Base-by-base conservation (phyloP, 2,329 filamentous ascomycete genomes). In the Diaporthe eres region DNA sequence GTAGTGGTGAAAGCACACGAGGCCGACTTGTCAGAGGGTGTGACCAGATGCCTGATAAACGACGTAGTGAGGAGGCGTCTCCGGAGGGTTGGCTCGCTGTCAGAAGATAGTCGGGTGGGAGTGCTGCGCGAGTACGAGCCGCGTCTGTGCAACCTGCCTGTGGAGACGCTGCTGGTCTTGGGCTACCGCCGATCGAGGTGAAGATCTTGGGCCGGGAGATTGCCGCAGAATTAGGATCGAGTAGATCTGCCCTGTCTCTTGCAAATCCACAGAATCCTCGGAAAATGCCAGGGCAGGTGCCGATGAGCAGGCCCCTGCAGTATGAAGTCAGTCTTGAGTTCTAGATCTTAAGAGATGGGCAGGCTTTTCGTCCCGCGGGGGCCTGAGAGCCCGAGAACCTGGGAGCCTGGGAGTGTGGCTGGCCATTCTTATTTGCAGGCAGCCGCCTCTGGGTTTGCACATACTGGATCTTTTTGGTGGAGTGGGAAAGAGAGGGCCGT, bases 101-200 rank as follows among this genome's bases (percentile, higher is more conserved):
- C 70, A 47, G 70, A 58, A 51, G 63, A 51, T 49, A 44, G 57
- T 25, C 37, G 39, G 70, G 53, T 70, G 53, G 49, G 51, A 75
- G 63, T 25, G 63, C 74, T 34, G 51, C 37, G 37, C 60, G 57
- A 58, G 57, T 63, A 47, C 55, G 53, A 74, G 70, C 74, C 57
- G 63, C 39, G 49, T 53, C 31, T 63, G 74, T 77, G 71, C 63
- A 53, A 77, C 61, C 42, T 58, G 47, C 31, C n/a, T 44, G 76
- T 58, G 65, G 57, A 70, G 49, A 47, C 39, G 15, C 28, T 72
- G 49, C 28, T 72, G 49, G 47, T 42, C 49, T 42, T 37, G 68
- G 28, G 31, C 28, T 68, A 19, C 53, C 60, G 65, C 51, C 42
- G 61, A 51, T 68, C 63, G 25, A 34, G 22, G 60, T 37, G 53